Base-by-base conservation (phyloP, 2,329 filamentous ascomycete genomes). In the Fusarium succisae region DNA sequence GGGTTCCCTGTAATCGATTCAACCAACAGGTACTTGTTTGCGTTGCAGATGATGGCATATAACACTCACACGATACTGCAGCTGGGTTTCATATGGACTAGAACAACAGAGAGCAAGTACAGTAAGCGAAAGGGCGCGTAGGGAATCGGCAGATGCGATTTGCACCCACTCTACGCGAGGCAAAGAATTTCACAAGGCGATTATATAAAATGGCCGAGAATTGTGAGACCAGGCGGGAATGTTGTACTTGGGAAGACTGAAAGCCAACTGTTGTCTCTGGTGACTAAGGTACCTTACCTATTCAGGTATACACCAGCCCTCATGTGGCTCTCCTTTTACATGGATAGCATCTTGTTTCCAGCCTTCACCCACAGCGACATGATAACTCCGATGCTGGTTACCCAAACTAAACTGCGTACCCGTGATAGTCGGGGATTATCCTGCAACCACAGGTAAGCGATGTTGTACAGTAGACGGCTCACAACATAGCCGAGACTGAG, bases 391-490 rank as follows among this genome's bases (percentile, higher is more conserved):
- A 85, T 56, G 28, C 85, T 80, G 5, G 71, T 63, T 6, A 74
- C 55, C 85, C 85, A 88, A 22, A 78, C 63, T 5, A 83, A 18
- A 62, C 80, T 84, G 57, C 87, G 79, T 47, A 86, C 17, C 6
- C 74, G 74, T 12, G 82, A 81, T 28, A 83, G 67, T 60, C 77
- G 79, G 58, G 80, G 79, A 70, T 86, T 83, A 20, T 82, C 82
- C 73, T 85, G 83, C 53, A 87, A 76, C 58, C 78, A 77, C 55
- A 88, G 73, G 71, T 88, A 88, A 39, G 81, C 73, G 67, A 81
- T 70, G 79, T 84, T 83, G 80, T 84, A 88, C 47, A 76, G 73
- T 30, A 79, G 65, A 24, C 86, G 83, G 71, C 79, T 80, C 39
- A 70, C 79, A 24, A 88, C 67, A 64, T 87, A 87, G 41, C 78